Conservation (phyloP, 768 basidiomycete genomes). For the Daedaleopsis sinensis region DNA sequence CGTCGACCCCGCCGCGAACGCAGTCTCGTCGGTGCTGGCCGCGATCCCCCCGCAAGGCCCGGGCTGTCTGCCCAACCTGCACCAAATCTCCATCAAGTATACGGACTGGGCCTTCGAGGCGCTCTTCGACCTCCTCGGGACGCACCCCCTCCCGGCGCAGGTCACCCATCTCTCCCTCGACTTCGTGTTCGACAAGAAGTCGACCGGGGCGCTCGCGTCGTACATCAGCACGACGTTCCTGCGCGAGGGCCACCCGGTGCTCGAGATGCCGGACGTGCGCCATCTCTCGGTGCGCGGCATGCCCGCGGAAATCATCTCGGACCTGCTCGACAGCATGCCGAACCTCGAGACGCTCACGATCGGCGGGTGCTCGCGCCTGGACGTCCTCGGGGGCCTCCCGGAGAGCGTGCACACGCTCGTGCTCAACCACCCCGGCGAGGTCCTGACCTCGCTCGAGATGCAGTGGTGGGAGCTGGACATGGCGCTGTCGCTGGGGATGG, state of each 20-base stretch:
- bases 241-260: conserved; percentile 29
- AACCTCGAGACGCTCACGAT: conserved; percentile 15
- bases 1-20: conserved; percentile 17
- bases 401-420: conserved; percentile 19
- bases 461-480: conserved; percentile 17
- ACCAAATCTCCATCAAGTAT: conserved; percentile 36
- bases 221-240: conserved; percentile 23
- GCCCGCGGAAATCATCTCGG: conserved; percentile 19
- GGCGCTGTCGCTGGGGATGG: conserved; percentile 16
- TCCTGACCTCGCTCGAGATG: conserved; percentile 14
- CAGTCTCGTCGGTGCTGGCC: conserved; percentile 33
- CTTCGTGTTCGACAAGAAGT: conserved; percentile 32
- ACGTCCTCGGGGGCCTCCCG: conserved; percentile 3
- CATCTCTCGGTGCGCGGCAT: conserved; percentile 9
- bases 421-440: conserved; percentile 1
- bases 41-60: conserved; percentile 25
- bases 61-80: conserved; percentile 33
- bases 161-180: conserved; percentile 37
- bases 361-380: conserved; percentile 14
- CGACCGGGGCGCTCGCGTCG: conserved; percentile 26
- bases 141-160: conserved; percentile 35
- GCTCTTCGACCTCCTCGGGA: conserved; percentile 36
- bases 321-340: conserved; percentile 19
- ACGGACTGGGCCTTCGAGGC: conserved; percentile 37
- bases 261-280: conserved; percentile 38